Evolutionary conservation across 2,329 filamentous ascomycete species (phyloP).

Genomic region (Atkinsonella hypoxylon): DNA sequence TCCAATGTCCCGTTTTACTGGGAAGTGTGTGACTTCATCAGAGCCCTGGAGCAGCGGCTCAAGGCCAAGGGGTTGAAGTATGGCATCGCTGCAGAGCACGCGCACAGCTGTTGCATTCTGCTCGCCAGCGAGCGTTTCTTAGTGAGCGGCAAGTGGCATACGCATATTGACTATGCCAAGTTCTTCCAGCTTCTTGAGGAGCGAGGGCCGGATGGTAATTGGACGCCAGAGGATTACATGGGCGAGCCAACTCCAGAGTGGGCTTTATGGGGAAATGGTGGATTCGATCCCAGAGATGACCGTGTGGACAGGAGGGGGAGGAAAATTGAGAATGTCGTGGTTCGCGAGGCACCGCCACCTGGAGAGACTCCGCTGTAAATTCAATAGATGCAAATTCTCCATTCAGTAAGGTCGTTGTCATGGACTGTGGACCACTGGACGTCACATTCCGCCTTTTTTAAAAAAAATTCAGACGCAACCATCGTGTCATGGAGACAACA

Average conservation of each 20-base stretch:
- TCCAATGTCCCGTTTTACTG: constrained; percentile 93
- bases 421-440: background rate
- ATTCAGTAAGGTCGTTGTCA: no score
- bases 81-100: constrained; percentile 88
- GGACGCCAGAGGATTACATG: constrained; percentile 85
- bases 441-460: background rate
- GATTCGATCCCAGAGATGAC: constrained; percentile 83
- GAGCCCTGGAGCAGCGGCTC: constrained; percentile 59
- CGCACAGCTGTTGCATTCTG: constrained; percentile 85
- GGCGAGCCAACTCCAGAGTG: constrained; percentile 76
- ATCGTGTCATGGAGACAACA: constrained; percentile 17
- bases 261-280: constrained; percentile 89
- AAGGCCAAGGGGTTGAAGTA: constrained; percentile 62
- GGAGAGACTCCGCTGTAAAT: background rate
- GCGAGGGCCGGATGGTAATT: constrained; percentile 51
- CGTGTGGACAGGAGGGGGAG: constrained; percentile 80
- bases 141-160: constrained; percentile 73
- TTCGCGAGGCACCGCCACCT: constrained; percentile 18
- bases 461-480: constrained; percentile 5
- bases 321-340: constrained; percentile 36
- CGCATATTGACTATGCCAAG: constrained; percentile 75
- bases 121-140: constrained; percentile 73
- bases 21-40: constrained; percentile 75
- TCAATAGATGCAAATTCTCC: background rate
- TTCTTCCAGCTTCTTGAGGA: constrained; percentile 80